Evolutionary conservation across 2,329 filamentous ascomycete genomes (phyloP).

Genomic region (Colletotrichum phormii): DNA sequence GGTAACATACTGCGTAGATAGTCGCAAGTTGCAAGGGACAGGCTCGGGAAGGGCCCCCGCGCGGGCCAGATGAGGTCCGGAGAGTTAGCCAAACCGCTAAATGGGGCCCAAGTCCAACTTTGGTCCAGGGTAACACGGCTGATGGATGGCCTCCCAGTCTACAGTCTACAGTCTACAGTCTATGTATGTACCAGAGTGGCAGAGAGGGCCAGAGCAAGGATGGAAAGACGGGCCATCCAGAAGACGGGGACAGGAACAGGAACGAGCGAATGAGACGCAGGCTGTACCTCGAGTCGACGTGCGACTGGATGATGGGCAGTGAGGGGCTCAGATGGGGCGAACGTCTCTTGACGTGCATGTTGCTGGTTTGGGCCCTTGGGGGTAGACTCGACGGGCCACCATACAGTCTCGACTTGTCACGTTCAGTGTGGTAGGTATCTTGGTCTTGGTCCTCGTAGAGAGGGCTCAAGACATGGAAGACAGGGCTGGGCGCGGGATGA

Average conservation of each 20-base stretch:
- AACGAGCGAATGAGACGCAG: conserved; percentile 27
- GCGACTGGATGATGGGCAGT: conserved; percentile 19
- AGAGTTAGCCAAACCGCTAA: conserved; percentile 43
- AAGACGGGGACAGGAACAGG: conserved; percentile 5
- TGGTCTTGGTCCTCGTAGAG: conserved; percentile 26
- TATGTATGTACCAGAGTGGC: background rate
- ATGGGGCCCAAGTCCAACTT: conserved; percentile 38
- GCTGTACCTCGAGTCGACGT: conserved; percentile 23
- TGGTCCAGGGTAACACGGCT: conserved; percentile 30
- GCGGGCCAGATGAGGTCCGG: conserved; percentile 47
- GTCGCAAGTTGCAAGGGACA: conserved; percentile 22
- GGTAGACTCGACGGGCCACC: conserved; percentile 2
- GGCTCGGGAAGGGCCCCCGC: conserved; percentile 42
- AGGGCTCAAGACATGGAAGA: conserved; percentile 10
- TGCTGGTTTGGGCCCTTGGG: conserved; percentile 20
- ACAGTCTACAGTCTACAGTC: too few relatives aligned
- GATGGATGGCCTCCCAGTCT: conserved; percentile 6
- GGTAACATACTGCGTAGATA: background rate
- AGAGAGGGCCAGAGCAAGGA: conserved; percentile 39
- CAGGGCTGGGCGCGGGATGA: conserved; percentile 23
- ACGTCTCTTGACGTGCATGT: conserved; percentile 35
- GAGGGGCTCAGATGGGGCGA: conserved; percentile 30
- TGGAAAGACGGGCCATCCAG: conserved; percentile 23
- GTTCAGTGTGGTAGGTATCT: background rate
- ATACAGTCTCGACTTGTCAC: background rate